A percentile compares a stretch with the other conserved stretches of the same genome.
These are phyloP conservation scores for Centrapalus pauciflorus DNA, from an alignment of 129 eudicot species.

Conservation along the genomic window DNA sequence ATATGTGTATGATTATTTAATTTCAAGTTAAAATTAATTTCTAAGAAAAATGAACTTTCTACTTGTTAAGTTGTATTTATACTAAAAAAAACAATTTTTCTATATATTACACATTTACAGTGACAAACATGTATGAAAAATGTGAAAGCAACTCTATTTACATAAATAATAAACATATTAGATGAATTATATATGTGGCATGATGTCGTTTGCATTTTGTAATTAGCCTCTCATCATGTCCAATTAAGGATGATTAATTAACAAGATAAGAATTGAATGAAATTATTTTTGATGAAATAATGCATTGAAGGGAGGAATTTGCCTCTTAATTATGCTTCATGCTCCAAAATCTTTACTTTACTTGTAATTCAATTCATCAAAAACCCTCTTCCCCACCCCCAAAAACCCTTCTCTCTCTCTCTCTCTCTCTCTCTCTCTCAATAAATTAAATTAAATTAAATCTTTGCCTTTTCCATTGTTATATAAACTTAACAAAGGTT, in stretches of 20 bases:
- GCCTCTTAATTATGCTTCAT: slow-evolving; percentile 27
- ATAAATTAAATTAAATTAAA: not conserved
- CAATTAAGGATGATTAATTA: not conserved
- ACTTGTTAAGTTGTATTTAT: no score
- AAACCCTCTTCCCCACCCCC: slow-evolving; percentile 17
- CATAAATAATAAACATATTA: no score
- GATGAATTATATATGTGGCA: no score
- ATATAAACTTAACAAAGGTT: slow-evolving; percentile 21
- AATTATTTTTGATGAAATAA: not conserved
- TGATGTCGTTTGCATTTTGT: no score
- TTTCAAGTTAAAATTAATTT: no score
- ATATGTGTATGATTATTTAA: no score
- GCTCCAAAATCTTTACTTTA: slow-evolving; percentile 26
- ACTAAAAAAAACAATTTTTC: no score
- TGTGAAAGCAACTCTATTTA: no score
- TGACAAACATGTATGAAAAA: no score
- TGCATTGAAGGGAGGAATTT: not conserved
- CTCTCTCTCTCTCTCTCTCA: not conserved
- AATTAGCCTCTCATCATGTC: no score
- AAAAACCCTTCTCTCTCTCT: not conserved
- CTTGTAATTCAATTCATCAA: slow-evolving; percentile 28
- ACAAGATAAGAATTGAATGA: slow-evolving; percentile 34
- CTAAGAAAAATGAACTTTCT: no score
- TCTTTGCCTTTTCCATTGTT: not conserved
- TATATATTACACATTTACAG: no score